Percentiles rank a stretch among this genome's conserved stretches.
Evolutionary conservation across 768 basidiomycete genomes (phyloP).

Genomic region (Nidularia sp.): DNA sequence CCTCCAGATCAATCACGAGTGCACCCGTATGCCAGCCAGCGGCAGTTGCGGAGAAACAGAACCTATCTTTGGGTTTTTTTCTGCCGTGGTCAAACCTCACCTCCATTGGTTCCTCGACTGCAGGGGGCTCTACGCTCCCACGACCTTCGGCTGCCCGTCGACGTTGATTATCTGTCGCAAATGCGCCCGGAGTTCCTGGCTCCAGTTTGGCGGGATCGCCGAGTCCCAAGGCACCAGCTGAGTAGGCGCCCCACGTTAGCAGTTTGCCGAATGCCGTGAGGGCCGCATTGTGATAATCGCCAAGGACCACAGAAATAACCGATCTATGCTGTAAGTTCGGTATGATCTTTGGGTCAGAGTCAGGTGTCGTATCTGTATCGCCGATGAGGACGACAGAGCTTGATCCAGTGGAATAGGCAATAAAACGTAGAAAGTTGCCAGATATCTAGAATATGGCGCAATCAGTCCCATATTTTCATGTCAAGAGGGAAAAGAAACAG

Average conservation of each 20-base stretch:
- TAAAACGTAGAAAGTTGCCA: slow-evolving; percentile 79
- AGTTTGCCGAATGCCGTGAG: slow-evolving; percentile 74
- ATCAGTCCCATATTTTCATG: too few species aligned
- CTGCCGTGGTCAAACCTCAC: slow-evolving; percentile 67
- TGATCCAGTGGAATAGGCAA: slow-evolving; percentile 72
- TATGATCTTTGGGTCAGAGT: slow-evolving; percentile 53
- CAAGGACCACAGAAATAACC: slow-evolving; percentile 85
- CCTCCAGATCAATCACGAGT: slow-evolving; percentile 81
- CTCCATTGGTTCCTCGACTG: slow-evolving; percentile 57
- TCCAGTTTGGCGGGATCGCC: slow-evolving; percentile 63
- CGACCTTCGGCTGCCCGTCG: slow-evolving; percentile 16
- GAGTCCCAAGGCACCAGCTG: slow-evolving; percentile 79
- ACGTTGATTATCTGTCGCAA: slow-evolving; percentile 30
- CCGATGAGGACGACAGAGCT: slow-evolving; percentile 77
- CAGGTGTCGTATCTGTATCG: slow-evolving; percentile 36
- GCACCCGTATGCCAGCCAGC: slow-evolving; percentile 93
- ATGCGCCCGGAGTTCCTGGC: slow-evolving; percentile 59
- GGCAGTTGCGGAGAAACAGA: slow-evolving; percentile 78
- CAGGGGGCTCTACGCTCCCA: slow-evolving; percentile 28
- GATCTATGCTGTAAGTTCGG: slow-evolving; percentile 70
- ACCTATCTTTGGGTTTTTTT: slow-evolving; percentile 49
- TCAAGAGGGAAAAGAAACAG: slow-evolving; percentile 11
- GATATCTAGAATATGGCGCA: slow-evolving; percentile 51
- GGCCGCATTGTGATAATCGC: slow-evolving; percentile 91
- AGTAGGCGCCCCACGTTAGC: slow-evolving; percentile 78